phyloP scores from a whole-genome alignment of 1,284 basidiomycete species.

The Cryptococcus sp. region DNA sequence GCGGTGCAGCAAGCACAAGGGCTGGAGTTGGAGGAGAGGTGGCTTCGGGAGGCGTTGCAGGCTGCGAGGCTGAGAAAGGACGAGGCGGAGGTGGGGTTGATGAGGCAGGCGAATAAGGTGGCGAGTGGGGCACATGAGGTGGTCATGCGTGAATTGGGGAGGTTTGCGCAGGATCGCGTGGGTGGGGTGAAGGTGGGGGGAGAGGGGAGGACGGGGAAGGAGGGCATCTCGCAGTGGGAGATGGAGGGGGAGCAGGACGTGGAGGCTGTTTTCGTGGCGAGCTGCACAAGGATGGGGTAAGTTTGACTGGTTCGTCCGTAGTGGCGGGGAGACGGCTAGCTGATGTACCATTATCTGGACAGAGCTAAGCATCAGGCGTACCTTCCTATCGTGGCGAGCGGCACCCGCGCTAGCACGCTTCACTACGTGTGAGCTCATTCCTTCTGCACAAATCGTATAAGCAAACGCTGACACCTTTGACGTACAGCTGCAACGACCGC shows the following conservation, averaged over 20 bases:
- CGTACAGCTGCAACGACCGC: constrained; percentile 46
- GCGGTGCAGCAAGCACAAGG: constrained; percentile 55
- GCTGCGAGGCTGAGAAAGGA: constrained; percentile 73
- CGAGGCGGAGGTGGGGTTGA: constrained; percentile 65
- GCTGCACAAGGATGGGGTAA: constrained; percentile 77
- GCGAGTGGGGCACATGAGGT: constrained; percentile 82
- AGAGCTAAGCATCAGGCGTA: constrained; percentile 65
- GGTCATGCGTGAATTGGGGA: constrained; percentile 83
- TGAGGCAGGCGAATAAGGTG: constrained; percentile 73
- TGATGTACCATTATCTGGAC: too few species aligned
- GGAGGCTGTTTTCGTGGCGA: constrained; percentile 84
- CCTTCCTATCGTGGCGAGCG: constrained; percentile 80
- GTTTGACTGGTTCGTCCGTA: constrained; percentile 30
- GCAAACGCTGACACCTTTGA: background rate
- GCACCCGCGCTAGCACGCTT: constrained; percentile 75
- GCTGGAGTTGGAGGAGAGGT: constrained; percentile 43
- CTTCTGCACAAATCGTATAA: background rate
- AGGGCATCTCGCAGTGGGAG: constrained; percentile 71
- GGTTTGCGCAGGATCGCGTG: constrained; percentile 54
- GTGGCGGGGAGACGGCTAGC: too few species aligned
- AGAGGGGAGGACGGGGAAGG: constrained; percentile 52
- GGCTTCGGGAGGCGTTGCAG: constrained; percentile 71
- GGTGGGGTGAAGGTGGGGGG: constrained; percentile 52
- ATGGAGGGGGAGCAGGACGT: constrained; percentile 87
- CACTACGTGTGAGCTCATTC: constrained; percentile 69